Evolutionary conservation across 2,329 filamentous ascomycete genomes (phyloP).

Genomic region (Dothiorella sarmentorum): DNA sequence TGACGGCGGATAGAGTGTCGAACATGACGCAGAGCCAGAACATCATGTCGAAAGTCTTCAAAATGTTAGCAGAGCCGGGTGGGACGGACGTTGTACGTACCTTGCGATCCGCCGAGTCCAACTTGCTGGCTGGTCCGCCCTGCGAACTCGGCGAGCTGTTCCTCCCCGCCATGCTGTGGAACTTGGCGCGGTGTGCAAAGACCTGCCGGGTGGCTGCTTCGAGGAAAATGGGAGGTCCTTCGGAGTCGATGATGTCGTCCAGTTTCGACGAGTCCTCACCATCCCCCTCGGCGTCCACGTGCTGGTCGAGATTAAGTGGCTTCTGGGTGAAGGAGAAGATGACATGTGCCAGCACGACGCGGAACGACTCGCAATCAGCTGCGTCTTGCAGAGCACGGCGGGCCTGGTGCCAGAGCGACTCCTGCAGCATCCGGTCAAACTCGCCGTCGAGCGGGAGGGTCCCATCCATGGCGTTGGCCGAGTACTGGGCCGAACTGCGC

Average conservation of each 20-base stretch:
- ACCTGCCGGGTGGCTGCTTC: conserved; percentile 41
- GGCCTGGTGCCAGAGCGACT: conserved; percentile 43
- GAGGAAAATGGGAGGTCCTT: conserved; percentile 38
- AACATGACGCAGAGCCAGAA: conserved; percentile 61
- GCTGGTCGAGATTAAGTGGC: conserved; percentile 30
- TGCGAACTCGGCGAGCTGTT: background rate
- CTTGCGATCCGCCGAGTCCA: conserved; percentile 1
- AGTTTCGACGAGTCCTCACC: conserved; percentile 31
- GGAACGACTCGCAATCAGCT: conserved; percentile 43
- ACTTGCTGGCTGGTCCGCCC: background rate
- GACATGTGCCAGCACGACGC: conserved; percentile 44
- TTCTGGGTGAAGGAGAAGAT: conserved; percentile 46
- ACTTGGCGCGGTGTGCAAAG: conserved; percentile 28
- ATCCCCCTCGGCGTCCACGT: conserved; percentile 13
- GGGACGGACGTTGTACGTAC: background rate
- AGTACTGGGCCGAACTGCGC: conserved; percentile 29
- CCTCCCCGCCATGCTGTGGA: background rate
- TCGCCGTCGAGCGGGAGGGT: conserved; percentile 21
- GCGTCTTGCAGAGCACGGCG: conserved; percentile 37
- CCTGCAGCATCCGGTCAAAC: conserved; percentile 39
- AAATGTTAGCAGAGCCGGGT: background rate
- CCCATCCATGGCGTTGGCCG: conserved; percentile 24
- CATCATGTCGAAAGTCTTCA: conserved; percentile 50
- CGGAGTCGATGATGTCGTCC: conserved; percentile 32
- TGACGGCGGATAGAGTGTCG: conserved; percentile 55